Conservation (phyloP, 1,139 yeast genomes). For the Debaryomyces robertsiae region DNA sequence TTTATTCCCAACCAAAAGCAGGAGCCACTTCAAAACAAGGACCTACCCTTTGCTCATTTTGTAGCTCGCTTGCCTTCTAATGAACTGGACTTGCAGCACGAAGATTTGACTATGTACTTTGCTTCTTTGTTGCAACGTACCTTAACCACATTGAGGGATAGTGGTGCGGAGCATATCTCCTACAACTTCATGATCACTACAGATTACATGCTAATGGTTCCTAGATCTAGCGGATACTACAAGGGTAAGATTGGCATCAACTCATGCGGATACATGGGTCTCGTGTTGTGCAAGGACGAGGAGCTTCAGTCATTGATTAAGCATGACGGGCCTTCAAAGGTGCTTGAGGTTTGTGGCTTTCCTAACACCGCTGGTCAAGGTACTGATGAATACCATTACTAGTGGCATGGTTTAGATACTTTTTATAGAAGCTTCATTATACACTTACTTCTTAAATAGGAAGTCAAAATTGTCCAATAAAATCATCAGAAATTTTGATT, state of each 20-base stretch:
- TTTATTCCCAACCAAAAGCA: constrained; percentile 53
- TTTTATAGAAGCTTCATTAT: constrained; percentile 2
- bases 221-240: constrained; percentile 55
- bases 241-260: constrained; percentile 62
- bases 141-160: constrained; percentile 63
- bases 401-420: constrained; percentile 6
- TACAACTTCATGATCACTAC: constrained; percentile 83
- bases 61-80: constrained; percentile 63
- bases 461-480: constrained; percentile 28
- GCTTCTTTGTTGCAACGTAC: constrained; percentile 71
- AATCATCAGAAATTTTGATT: constrained; percentile 19
- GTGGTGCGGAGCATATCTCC: constrained; percentile 50
- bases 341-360: constrained; percentile 66
- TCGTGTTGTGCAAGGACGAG: constrained; percentile 72
- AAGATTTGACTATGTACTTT: constrained; percentile 62
- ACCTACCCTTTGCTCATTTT: constrained; percentile 81
- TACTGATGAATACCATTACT: constrained; percentile 43
- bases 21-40: constrained; percentile 63
- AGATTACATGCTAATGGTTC: constrained; percentile 83
- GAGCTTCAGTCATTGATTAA: constrained; percentile 47
- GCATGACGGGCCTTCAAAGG: constrained; percentile 43
- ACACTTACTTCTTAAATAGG: constrained; percentile 23
- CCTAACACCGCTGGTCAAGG: constrained; percentile 49
- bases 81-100: constrained; percentile 46
- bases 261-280: constrained; percentile 78